A percentile compares a stretch with the other conserved stretches of the same genome.
Evolutionary conservation across 495 filamentous ascomycete genomes (phyloP).

Genomic region (Aspergillus sclerotioniger): DNA sequence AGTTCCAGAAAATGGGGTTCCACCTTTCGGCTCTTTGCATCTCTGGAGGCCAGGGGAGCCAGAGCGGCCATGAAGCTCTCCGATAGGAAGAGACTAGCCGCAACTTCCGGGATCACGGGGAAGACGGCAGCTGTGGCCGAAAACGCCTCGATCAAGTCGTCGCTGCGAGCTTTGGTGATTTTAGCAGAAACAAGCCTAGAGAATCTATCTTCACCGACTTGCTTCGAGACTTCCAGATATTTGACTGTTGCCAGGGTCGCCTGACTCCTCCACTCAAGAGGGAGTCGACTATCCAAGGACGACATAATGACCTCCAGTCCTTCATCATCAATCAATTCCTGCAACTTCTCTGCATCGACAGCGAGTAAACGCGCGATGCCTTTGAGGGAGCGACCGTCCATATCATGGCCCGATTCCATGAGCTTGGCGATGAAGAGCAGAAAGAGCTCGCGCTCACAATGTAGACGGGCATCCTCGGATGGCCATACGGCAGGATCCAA

Average conservation of each 20-base stretch:
- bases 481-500: constrained; percentile 59
- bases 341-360: constrained; percentile 56
- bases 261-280: constrained; percentile 64
- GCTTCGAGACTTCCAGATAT: constrained; percentile 72
- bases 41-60: constrained; percentile 66
- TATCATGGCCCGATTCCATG: constrained; percentile 59
- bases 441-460: constrained; percentile 61
- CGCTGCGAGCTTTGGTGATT: constrained; percentile 50
- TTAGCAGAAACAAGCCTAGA: constrained; percentile 62
- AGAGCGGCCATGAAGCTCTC: constrained; percentile 75
- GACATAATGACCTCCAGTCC: constrained; percentile 75
- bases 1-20: constrained; percentile 82
- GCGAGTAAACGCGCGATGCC: constrained; percentile 62
- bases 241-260: constrained; percentile 74
- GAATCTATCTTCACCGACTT: constrained; percentile 63
- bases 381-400: constrained; percentile 59
- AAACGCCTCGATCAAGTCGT: constrained; percentile 72
- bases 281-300: constrained; percentile 73
- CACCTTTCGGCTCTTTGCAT: constrained; percentile 72
- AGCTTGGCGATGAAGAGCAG: constrained; percentile 63
- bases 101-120: constrained; percentile 70
- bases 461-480: constrained; percentile 44
- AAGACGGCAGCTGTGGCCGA: constrained; percentile 86
- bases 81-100: constrained; percentile 73
- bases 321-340: constrained; percentile 70